Evolutionary conservation across 2,329 filamentous ascomycete genomes (phyloP), one percentile per base, ranked within the genome.

Genomic region (Beauveria caledonica): DNA sequence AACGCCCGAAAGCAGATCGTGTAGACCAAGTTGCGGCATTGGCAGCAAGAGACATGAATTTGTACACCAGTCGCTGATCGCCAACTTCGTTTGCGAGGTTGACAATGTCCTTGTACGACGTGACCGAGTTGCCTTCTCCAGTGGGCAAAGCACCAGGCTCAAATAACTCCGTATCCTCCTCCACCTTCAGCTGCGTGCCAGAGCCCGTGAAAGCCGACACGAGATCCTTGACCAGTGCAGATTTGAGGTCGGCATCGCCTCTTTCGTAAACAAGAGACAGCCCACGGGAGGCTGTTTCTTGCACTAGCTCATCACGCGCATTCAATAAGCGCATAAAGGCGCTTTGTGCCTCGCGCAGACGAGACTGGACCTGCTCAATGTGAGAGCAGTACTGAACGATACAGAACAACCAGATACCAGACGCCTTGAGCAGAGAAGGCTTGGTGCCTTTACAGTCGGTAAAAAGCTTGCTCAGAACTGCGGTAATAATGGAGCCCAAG

Each of bases 1-100:
- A 97, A 11, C 92, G 84, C 3, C 94, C 94, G 73, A 99, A 97
- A 0, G 94, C 94, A 1, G 94, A 95, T 55, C 94, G 85, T n/a
- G 92, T 96, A 1, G 92, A 93, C 94, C 94, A 99, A 17, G 96
- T 95, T 0, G 92, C 92, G 52, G 96, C 95, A 68, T 97, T 96
- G 1, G 92, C 91, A 3, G 94, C 94, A 66, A 99, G 81, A 0
- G 92, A 93, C 94, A 99, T 99, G 76, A 99, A 97, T 63, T 92
- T 91, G 77, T 99, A 99, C 1, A 97, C 90, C n/a, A 99, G 79
- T 66, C 89, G 92, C 62, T 94, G 93, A 68, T 99, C 93, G 11
- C 94, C 94, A 39, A 97, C 92, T 74, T 99, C 94, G 48, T 93
- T 90, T n/a, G 94, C 94, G 52, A 99, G 79, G 66, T 82, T 94